Evolutionary conservation across 345 rosid genomes (phyloP).

Genomic region (Mercurialis annua): DNA sequence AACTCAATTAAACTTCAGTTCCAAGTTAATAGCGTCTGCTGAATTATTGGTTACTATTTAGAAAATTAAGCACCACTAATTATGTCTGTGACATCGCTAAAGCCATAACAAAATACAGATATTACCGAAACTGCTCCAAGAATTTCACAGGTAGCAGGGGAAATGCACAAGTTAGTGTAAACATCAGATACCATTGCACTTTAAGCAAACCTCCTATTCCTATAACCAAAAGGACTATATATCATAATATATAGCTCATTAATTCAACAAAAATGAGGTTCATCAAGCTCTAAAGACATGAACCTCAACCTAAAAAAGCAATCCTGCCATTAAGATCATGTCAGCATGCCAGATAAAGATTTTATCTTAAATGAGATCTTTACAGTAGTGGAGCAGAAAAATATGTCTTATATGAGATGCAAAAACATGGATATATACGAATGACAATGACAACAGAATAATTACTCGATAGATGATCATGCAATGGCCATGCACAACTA

Average conservation of each 20-base stretch:
- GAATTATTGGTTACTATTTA: background rate
- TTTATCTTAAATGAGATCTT: background rate
- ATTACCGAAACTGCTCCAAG: background rate
- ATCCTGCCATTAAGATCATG: background rate
- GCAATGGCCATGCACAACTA: background rate
- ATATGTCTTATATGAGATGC: background rate
- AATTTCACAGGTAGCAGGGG: background rate
- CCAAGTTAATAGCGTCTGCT: too few species aligned
- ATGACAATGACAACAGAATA: background rate
- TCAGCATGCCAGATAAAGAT: background rate
- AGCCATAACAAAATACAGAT: background rate
- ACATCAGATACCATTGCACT: background rate
- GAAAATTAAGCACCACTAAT: background rate
- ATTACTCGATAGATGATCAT: background rate
- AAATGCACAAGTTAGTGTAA: background rate
- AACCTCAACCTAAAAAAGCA: background rate
- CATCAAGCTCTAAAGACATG: background rate
- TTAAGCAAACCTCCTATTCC: background rate
- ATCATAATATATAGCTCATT: constrained; percentile 1
- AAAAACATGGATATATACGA: background rate
- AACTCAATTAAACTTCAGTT: too few species aligned
- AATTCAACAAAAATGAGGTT: background rate
- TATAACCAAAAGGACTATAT: background rate
- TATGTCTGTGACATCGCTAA: background rate
- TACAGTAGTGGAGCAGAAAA: background rate